Base-by-base conservation (phyloP, 2,329 filamentous ascomycete genomes). In the Magnaporthales sp. region DNA sequence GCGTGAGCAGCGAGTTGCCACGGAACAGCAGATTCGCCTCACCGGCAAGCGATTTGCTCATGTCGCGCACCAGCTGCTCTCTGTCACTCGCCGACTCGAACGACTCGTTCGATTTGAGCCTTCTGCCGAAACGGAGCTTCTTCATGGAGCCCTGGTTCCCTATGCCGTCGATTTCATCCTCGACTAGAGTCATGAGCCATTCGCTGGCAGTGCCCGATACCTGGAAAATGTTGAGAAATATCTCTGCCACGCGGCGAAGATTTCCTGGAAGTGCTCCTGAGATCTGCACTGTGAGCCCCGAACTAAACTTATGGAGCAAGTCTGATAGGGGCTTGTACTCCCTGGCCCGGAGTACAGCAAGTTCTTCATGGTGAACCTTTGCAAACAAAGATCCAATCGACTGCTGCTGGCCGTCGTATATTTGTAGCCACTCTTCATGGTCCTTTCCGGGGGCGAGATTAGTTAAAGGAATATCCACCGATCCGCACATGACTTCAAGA, bases 21-120 rank as follows among this genome's bases (percentile, higher is more conserved):
- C 95, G 87, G 78, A 99, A 99, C 4, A 99, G 86, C 1, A 99
- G 83, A 71, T 98, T 99, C 5, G 94, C 95, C 76, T 99, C 95
- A 61, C 91, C 87, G 29, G 91, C 89, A 4, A 93, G 83, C 9
- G 90, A 90, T 75, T 90, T 92, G 73, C 89, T 87, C 84, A 93
- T 87, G 72, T 95, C 91, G 61, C 91, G 85, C 26, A 93, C 88
- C 29, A 91, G 82, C 63, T 88, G 81, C 74, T 92, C 89, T 54
- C 91, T 85, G 68, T 92, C 91, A 69, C 82, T 86, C 3, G 77
- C 76, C 31, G 83, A 86, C 54, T 88, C 85, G 60, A 83, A 80
- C 0, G 88, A 91, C 66, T 92, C 90, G 70, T 86, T 89, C 1
- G 90, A 92, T 66, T 87, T 89, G 38, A 92, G 78, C 24, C 91